These are phyloP conservation scores for Herpetomonas samuelpessoai DNA, from an alignment of 208 protist genomes.

Conservation along the genomic window DNA sequence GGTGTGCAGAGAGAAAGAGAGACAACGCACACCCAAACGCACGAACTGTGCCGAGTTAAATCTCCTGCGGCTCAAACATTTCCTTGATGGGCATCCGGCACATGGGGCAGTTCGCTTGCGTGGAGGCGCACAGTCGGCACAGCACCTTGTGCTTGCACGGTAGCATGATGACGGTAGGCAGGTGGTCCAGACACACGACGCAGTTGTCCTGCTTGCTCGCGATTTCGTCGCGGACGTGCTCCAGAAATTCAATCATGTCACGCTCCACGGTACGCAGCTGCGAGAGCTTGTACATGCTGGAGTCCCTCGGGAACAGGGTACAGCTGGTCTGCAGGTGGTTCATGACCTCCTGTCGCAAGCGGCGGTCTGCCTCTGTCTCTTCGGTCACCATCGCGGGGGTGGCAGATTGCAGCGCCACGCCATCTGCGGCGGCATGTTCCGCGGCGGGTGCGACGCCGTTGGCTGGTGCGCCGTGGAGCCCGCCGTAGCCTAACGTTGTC, in stretches of 20 bases:
- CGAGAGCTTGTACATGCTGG: constrained; percentile 55
- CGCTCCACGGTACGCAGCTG: constrained; percentile 66
- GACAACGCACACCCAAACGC: no score
- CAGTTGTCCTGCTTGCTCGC: constrained; percentile 73
- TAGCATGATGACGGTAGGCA: constrained; percentile 76
- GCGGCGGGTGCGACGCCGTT: constrained; percentile 3
- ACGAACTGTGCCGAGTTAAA: no score
- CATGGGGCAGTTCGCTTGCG: constrained; percentile 51
- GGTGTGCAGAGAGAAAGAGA: no score
- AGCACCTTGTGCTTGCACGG: constrained; percentile 86
- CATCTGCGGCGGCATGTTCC: neutral
- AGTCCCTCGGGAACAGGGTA: constrained; percentile 61
- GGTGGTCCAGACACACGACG: constrained; percentile 79
- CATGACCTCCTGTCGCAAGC: constrained; percentile 65
- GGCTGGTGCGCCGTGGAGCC: neutral
- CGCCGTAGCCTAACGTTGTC: neutral
- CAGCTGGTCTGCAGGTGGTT: constrained; percentile 50
- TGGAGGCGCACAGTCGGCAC: constrained; percentile 67
- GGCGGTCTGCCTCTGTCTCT: constrained; percentile 46
- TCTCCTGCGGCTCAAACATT: constrained; percentile 82
- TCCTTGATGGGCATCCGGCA: constrained; percentile 72
- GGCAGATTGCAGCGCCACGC: constrained; percentile 14
- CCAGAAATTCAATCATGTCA: constrained; percentile 85
- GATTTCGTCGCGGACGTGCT: constrained; percentile 72
- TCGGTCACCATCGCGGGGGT: constrained; percentile 27